A percentile compares a stretch with the other conserved stretches of the same genome.
Conservation (phyloP, 257 asterid genomes). For the Salvia hispanica region DNA sequence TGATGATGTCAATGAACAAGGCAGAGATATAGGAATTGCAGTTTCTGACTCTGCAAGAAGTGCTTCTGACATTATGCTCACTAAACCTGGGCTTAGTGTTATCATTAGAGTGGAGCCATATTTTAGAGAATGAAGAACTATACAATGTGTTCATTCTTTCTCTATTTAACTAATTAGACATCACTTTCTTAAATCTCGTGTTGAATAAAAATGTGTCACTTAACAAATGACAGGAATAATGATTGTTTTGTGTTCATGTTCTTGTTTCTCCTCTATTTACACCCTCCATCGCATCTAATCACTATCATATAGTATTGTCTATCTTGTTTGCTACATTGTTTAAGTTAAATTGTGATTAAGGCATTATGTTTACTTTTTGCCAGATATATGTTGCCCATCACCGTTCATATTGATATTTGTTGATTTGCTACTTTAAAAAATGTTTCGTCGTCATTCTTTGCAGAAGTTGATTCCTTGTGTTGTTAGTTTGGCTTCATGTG, state of each 20-base stretch:
- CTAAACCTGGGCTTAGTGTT: conserved; percentile 99
- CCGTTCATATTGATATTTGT: conserved; percentile 97
- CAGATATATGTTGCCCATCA: conserved; percentile 99
- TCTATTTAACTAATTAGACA: too few species aligned
- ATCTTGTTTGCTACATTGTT: background rate
- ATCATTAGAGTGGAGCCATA: conserved; percentile 96
- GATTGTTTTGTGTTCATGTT: too few species aligned
- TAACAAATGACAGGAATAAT: too few species aligned
- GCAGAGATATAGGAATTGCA: conserved; percentile 97
- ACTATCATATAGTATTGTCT: background rate
- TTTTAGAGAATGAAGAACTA: conserved; percentile 98
- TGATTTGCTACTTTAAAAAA: background rate
- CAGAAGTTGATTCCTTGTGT: conserved; percentile 20
- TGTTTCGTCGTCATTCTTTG: background rate
- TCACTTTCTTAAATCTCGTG: too few species aligned
- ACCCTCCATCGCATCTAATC: too few species aligned
- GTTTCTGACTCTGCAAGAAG: conserved; percentile 75
- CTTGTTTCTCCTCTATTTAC: too few species aligned
- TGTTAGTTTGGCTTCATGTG: conserved; percentile 85
- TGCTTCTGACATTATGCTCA: conserved; percentile 89
- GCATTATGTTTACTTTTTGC: conserved; percentile 29
- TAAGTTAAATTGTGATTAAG: conserved; percentile 17
- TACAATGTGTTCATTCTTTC: conserved; percentile 53
- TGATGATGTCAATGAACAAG: conserved; percentile 97
- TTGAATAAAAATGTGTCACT: too few species aligned